Evolutionary conservation across 352 stramenopile species (phyloP), one percentile per base, ranked within the genome.

Genomic region (Pythium myriotylum): DNA sequence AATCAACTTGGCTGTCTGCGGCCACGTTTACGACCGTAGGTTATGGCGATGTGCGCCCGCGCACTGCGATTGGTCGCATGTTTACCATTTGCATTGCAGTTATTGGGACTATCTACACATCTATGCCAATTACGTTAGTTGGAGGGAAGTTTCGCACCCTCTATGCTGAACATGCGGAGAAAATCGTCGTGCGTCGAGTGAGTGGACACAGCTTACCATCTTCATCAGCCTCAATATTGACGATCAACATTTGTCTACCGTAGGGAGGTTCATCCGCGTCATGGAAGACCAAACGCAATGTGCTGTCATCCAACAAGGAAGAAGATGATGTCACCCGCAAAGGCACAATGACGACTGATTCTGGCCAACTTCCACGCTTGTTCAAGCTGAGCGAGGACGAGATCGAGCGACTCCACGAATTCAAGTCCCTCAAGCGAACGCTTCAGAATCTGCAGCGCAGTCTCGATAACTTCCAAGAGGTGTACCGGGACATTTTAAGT

Each of bases 111-210:
- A 87, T 80, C 57, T 92, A 92, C 59, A 89, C 80, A 7, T 76
- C 84, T 0, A 93, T 92, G 84, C 84, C 84, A 13, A 54, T 93
- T 22, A 88, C 79, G 4, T 62, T 93, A 8, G 81, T 93, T 16
- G 84, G 84, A 13, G 76, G 64, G 16, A 81, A 92, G 47, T 93
- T 92, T 50, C 88, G 87, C 60, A 68, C 69, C 9, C 62, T 87
- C 8, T 93, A 93, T 55, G 81, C 86, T 24, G 75, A 80, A 46
- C 77, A 90, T 58, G 71, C 81, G 49, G 74, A 90, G 59, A 86
- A 82, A 24, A 76, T 81, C 58, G 68, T 83, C 53, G 46, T 86
- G 32, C 84, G 84, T 29, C 54, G 77, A 59, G 81, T 88, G 74
- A 12, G 64, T 22, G 19, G 29, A 37, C 26, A 42, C 1, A 4